These are phyloP conservation scores for Gracilaria gracilis DNA, from an alignment of 23 red algal genomes.

Conservation along the genomic window DNA sequence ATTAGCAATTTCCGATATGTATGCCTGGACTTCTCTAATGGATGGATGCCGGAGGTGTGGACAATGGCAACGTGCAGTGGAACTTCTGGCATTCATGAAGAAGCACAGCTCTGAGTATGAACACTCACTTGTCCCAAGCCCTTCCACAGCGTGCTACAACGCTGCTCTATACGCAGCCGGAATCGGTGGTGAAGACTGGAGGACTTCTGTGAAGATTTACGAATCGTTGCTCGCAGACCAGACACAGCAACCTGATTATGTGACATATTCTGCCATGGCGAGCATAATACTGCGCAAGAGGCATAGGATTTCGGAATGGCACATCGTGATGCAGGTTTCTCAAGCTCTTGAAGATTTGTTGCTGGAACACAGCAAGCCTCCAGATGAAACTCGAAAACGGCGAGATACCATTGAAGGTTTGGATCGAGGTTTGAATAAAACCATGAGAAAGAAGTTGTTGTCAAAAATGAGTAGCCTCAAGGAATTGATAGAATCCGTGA, in stretches of 20 bases:
- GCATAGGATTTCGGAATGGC: conserved; percentile 19
- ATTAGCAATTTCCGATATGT: conserved; percentile 52
- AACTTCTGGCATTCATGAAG: conserved; percentile 59
- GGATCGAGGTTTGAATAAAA: not conserved
- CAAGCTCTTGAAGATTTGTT: conserved; percentile 14
- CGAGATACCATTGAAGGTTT: too few relatives aligned
- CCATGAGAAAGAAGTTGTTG: conserved; percentile 18
- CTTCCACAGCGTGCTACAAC: conserved; percentile 67
- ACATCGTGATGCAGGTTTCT: conserved; percentile 39
- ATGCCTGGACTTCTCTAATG: conserved; percentile 72
- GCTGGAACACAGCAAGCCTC: not conserved
- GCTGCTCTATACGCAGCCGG: conserved; percentile 72
- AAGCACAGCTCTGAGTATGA: not conserved
- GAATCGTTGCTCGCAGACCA: conserved; percentile 36
- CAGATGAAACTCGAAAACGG: too few relatives aligned
- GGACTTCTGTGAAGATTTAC: conserved; percentile 40
- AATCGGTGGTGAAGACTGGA: conserved; percentile 49
- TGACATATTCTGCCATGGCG: conserved; percentile 74
- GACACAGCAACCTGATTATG: conserved; percentile 33
- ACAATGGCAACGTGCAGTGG: conserved; percentile 74
- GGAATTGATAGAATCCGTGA: not conserved
- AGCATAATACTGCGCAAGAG: conserved; percentile 41
- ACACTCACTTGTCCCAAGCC: conserved; percentile 32
- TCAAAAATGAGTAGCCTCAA: conserved; percentile 14
- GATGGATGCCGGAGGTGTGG: conserved; percentile 68